Evolutionary conservation across 139 green algal genomes (phyloP).

Genomic region (Tetradesmus lagerheimii): DNA sequence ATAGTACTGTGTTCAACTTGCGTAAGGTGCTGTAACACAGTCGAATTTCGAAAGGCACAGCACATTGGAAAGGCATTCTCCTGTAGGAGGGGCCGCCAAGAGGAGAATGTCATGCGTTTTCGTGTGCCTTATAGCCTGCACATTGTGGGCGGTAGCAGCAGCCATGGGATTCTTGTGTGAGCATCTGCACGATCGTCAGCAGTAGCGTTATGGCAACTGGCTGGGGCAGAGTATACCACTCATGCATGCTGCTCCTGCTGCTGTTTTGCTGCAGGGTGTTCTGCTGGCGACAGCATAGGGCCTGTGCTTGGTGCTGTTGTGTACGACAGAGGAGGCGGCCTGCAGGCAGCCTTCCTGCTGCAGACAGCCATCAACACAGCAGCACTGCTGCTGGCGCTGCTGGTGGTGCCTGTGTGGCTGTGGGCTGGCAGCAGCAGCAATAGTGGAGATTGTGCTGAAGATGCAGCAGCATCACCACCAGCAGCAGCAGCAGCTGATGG

Average conservation of each 20-base stretch:
- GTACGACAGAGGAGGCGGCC: background rate
- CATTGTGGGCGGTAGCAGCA: too few species aligned
- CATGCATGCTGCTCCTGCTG: background rate
- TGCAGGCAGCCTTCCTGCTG: background rate
- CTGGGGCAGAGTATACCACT: too few species aligned
- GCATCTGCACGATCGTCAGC: too few species aligned
- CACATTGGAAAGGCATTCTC: too few species aligned
- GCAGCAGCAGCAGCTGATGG: slow-evolving; percentile 2
- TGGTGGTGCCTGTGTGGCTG: background rate
- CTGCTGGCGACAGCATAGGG: slow-evolving; percentile 15
- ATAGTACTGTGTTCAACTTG: too few species aligned
- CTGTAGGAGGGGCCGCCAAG: too few species aligned
- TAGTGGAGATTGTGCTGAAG: background rate
- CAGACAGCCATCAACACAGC: background rate
- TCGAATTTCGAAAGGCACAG: too few species aligned
- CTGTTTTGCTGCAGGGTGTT: background rate
- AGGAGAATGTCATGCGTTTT: too few species aligned
- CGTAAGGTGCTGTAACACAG: too few species aligned
- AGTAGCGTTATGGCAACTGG: too few species aligned
- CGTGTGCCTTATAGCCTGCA: too few species aligned
- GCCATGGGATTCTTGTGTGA: too few species aligned
- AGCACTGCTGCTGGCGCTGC: background rate
- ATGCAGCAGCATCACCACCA: background rate
- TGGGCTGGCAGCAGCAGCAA: background rate
- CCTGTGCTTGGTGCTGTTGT: slow-evolving; percentile 4